Base-by-base conservation (phyloP, 2,329 filamentous ascomycete genomes). In the Colletotrichum tamarilloi region DNA sequence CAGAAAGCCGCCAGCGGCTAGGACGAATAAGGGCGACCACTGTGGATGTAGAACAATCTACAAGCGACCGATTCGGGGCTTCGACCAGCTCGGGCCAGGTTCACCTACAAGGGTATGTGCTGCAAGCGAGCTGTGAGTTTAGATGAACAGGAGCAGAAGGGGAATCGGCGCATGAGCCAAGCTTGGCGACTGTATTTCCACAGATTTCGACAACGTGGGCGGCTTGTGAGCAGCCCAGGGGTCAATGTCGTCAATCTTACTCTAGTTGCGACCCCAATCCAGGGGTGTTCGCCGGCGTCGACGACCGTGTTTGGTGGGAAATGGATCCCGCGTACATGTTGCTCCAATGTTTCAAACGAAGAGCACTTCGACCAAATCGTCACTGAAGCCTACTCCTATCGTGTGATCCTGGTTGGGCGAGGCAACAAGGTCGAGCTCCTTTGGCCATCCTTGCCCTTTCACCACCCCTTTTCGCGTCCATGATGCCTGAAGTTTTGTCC, bases 91-190 rank as follows among this genome's bases (percentile, higher is more conserved):
- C 35, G 58, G 53, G 38, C 56, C 12, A 52, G 14, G 16, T 11
- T 16, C 6, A 14, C 30, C 24, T 59, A 42, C 70, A 70, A 60
- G 66, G 52, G 42, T 49, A 49, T 22, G 7, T 8, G 19, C 42
- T 57, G 32, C 30, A 53, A 14, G 28, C 57, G 38, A 59, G 38
- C 30, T n/a, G 46, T 42, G 53, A 32, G 49, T 66, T 73, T 66
- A 71, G 71, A 73, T 73, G 71, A 73, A 73, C 71, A 62, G 71
- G 71, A 71, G 49, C 60, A 71, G 11, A 57, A 38, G 42, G 19
- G 49, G 28, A 66, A 71, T 52, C 71, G 70, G 67, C 55, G 67
- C 67, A 70, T 70, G 55, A 62, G 67, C 60, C 35, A 38, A 22
- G 46, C 70, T 70, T 62, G 67, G 70, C 60, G 46, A 24, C 42